Conservation (phyloP, 1,139 yeast species). For the Zygosaccharomyces pseudobailii region DNA sequence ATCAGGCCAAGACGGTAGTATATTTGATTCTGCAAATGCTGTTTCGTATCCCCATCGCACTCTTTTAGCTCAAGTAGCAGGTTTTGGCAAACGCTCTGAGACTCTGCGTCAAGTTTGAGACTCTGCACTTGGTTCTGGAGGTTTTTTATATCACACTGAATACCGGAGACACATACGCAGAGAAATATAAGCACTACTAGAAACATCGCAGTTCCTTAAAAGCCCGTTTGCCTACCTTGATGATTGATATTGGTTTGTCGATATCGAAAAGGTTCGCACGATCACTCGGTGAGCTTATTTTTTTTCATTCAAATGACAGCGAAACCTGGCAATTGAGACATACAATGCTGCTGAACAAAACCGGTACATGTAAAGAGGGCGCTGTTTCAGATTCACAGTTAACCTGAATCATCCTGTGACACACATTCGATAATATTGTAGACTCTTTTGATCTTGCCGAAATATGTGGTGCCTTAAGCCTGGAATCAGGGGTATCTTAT, state of each 20-base stretch:
- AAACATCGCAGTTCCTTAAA: neutral
- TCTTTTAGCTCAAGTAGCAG: constrained; percentile 11
- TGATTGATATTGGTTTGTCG: neutral
- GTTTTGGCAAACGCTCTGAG: constrained; percentile 9
- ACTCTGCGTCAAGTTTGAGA: constrained; percentile 10
- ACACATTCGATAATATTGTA: neutral
- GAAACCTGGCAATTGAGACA: neutral
- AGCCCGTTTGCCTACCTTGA: neutral
- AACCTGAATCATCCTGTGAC: too few relatives aligned
- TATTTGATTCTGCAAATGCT: constrained; percentile 16
- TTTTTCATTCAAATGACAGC: neutral
- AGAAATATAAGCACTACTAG: neutral
- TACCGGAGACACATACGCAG: constrained; percentile 1
- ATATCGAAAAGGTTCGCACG: neutral
- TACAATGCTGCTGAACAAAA: neutral
- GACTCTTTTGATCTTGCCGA: neutral
- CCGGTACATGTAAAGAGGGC: too few relatives aligned
- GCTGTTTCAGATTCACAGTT: too few relatives aligned
- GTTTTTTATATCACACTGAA: constrained; percentile 7
- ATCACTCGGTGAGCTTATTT: neutral
- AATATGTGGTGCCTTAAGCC: neutral
- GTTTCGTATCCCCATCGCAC: constrained; percentile 8
- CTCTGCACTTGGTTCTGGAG: constrained; percentile 3
- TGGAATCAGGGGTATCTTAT: neutral
- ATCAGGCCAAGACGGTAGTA: constrained; percentile 27